Conservation (phyloP, 352 stramenopile species). For the Pythium aquatile region DNA sequence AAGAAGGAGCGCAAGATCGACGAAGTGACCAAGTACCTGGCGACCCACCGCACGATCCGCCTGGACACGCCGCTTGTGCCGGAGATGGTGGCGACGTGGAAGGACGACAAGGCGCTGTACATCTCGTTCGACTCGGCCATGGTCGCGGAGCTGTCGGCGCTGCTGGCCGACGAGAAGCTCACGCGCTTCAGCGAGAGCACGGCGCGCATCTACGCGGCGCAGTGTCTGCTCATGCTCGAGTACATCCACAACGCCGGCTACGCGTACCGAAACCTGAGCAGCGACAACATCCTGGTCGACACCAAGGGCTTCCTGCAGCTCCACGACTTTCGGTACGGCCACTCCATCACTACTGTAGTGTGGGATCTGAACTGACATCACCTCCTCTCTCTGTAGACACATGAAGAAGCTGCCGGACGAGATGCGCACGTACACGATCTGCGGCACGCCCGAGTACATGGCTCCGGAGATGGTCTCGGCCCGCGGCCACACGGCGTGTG, state of each 20-base stretch:
- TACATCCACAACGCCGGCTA: conserved; percentile 79
- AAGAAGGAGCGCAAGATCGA: conserved; percentile 66
- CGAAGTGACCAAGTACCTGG: conserved; percentile 71
- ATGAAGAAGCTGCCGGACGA: conserved; percentile 85
- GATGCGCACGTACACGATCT: conserved; percentile 85
- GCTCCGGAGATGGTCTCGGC: conserved; percentile 87
- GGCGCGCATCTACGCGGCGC: conserved; percentile 59
- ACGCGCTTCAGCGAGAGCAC: conserved; percentile 55
- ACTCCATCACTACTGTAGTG: not conserved
- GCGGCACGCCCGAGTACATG: conserved; percentile 88
- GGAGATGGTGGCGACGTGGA: conserved; percentile 75
- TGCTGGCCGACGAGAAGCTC: conserved; percentile 60
- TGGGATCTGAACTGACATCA: too few species aligned
- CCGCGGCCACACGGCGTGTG: conserved; percentile 66
- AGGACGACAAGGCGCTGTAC: conserved; percentile 78
- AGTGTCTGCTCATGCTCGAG: conserved; percentile 81
- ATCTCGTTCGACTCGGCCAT: conserved; percentile 73
- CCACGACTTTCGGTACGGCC: conserved; percentile 70
- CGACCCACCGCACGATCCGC: conserved; percentile 60
- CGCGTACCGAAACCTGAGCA: conserved; percentile 83
- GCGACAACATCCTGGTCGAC: conserved; percentile 84
- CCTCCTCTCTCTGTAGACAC: conserved; percentile 30
- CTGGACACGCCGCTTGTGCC: conserved; percentile 68
- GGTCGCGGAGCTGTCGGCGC: conserved; percentile 59
- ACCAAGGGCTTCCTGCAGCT: conserved; percentile 79